A percentile compares a stretch with the other conserved stretches of the same genome.
These are phyloP conservation scores for Pelargonium myrrhifolium DNA, from an alignment of 441 rosid genomes.

Conservation along the genomic window DNA sequence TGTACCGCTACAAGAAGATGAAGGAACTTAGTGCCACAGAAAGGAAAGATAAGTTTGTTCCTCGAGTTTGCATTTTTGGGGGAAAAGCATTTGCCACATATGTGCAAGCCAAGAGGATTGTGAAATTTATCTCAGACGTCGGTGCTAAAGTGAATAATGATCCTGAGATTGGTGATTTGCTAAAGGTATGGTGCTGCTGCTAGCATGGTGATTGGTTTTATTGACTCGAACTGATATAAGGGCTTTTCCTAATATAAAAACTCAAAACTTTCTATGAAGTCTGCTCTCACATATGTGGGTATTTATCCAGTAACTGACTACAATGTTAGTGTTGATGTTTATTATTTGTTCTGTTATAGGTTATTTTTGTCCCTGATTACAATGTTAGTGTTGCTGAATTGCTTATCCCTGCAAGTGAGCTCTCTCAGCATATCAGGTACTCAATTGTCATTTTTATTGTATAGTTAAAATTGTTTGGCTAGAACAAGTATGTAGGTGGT, in stretches of 20 bases:
- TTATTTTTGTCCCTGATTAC: conserved; percentile 85
- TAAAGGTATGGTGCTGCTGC: conserved; percentile 49
- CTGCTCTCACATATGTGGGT: background rate
- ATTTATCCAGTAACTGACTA: background rate
- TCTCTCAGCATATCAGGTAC: conserved; percentile 91
- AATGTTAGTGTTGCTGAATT: conserved; percentile 93
- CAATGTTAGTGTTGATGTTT: background rate
- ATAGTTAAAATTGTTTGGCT: background rate
- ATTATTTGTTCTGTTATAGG: conserved; percentile 34
- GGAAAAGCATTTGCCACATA: conserved; percentile 95
- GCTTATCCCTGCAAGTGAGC: conserved; percentile 97
- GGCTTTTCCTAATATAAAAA: no score
- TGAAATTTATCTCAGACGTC: conserved; percentile 85
- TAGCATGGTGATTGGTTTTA: no score
- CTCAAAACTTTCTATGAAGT: no score
- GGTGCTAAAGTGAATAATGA: conserved; percentile 78
- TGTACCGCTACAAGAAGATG: conserved; percentile 89
- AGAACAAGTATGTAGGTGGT: background rate
- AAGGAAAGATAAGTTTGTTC: conserved; percentile 55
- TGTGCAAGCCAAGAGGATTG: conserved; percentile 93
- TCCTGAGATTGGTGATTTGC: conserved; percentile 79
- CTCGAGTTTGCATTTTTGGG: conserved; percentile 92
- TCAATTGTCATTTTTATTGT: background rate
- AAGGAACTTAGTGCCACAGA: conserved; percentile 70
- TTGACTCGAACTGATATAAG: no score